These are phyloP conservation scores for Chalciporus chontae DNA, from an alignment of 768 basidiomycete genomes.

Conservation along the genomic window DNA sequence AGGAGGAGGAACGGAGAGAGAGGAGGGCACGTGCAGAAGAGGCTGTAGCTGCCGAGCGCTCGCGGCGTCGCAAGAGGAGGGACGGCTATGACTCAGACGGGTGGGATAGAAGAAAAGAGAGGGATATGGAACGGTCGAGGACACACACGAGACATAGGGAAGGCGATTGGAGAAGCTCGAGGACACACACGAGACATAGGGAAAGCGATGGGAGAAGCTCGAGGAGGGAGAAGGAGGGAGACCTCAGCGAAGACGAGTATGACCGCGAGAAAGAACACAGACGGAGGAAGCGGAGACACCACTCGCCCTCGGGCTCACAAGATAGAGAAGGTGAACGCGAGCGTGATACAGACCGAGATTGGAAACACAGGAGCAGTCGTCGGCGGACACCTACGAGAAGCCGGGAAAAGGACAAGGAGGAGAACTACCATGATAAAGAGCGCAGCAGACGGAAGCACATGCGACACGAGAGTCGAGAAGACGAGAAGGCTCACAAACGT, in stretches of 20 bases:
- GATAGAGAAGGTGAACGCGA: constrained; percentile 15
- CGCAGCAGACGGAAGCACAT: constrained; percentile 23
- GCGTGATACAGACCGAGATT: constrained; percentile 13
- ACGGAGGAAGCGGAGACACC: constrained; percentile 23
- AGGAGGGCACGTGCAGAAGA: constrained; percentile 69
- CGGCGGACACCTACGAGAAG: constrained; percentile 19
- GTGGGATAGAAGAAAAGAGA: constrained; percentile 37
- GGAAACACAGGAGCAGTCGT: constrained; percentile 19
- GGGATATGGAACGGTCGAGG: constrained; percentile 38
- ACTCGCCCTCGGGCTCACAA: constrained; percentile 30
- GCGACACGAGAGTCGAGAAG: constrained; percentile 21
- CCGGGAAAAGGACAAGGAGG: constrained; percentile 4
- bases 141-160: constrained; percentile 44
- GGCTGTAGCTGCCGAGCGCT: constrained; percentile 64
- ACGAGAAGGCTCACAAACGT: constrained; percentile 15
- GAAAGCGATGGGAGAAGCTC: constrained; percentile 45
- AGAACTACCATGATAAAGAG: constrained; percentile 12
- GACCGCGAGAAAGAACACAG: constrained; percentile 17
- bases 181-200: constrained; percentile 43
- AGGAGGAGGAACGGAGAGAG: constrained; percentile 63
- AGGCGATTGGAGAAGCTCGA: constrained; percentile 41
- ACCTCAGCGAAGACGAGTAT: constrained; percentile 35
- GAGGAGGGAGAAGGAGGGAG: constrained; percentile 49
- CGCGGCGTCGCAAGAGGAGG: constrained; percentile 37
- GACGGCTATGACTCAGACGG: constrained; percentile 26